These are phyloP conservation scores for Cucurbita ficifolia DNA, from an alignment of 306 rosid species.

Conservation along the genomic window DNA sequence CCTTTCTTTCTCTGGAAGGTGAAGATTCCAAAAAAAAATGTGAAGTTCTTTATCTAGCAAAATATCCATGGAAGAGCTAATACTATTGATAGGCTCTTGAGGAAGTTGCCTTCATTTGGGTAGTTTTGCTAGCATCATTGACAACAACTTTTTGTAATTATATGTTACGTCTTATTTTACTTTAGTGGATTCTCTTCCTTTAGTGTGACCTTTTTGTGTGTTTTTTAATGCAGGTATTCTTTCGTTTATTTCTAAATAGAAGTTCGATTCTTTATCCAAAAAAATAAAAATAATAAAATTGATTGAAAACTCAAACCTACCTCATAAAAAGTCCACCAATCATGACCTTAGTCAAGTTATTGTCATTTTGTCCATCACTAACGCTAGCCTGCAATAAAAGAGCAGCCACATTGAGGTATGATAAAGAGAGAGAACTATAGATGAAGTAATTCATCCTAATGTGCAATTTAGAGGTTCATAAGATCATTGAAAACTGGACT, in stretches of 20 bases:
- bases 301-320: conserved; percentile 14
- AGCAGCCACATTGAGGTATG: conserved; percentile 10
- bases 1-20: background rate
- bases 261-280: background rate
- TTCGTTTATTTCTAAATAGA: no score
- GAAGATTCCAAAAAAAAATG: no score
- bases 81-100: background rate
- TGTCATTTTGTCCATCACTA: conserved; percentile 65
- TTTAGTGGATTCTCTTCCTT: background rate
- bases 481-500: background rate
- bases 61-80: background rate
- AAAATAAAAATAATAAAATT: no score
- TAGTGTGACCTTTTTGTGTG: background rate
- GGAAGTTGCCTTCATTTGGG: background rate
- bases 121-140: background rate
- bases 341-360: conserved; percentile 68
- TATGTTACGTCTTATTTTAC: no score
- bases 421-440: background rate
- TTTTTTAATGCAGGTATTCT: background rate
- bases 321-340: conserved; percentile 81
- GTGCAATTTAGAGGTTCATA: background rate
- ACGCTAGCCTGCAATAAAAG: conserved; percentile 62
- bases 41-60: background rate
- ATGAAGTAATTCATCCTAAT: background rate
- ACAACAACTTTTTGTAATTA: background rate